Evolutionary conservation across 2,329 filamentous ascomycete genomes (phyloP), one percentile per base, ranked within the genome.

Genomic region (Penicillium sp.): DNA sequence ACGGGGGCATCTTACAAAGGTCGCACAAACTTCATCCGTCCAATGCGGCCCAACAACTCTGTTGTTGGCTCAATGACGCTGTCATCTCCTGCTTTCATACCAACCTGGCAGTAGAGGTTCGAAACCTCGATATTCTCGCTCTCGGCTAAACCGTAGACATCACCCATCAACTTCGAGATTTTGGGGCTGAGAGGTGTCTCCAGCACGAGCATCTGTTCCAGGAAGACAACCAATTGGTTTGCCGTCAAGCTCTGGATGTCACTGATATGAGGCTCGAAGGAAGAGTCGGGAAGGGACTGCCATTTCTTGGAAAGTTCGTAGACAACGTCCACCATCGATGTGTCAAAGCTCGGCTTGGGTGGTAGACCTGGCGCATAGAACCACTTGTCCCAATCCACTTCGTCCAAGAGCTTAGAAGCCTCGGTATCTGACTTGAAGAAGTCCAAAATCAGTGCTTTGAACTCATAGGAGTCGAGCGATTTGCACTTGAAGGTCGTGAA

Each of bases 21-120:
- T 48, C 93, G 82, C 58, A 97, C 93, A 75, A 93, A 97, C 83
- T 97, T 97, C 94, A 99, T 97, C 57, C 94, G 82, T 13, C 94
- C 94, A 25, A 97, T 92, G 52, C 83, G 82, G 33, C 90, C 90
- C 40, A 97, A 80, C 55, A 97, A 80, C 58, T 90, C 85, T 1
- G 89, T 86, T 0, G 91, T 86, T 1, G 88, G 87, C 59, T 85
- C 72, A 68, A 93, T 91, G 38, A 89, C 84, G 57, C 81, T 84
- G 51, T 82, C 75, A 67, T 92, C 90, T 57, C 86, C 84, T 13
- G 90, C 89, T 67, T 85, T 85, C 69, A 99, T 82, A 1, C 90
- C 90, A 35, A 97, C 84, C 54, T 86, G 84, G 69, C 91, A 89
- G 77, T 91, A 97, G 1, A 93, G 85, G 17, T 87, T 84, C 67